A percentile compares a stretch with the other conserved stretches of the same genome.
Conservation (phyloP, 78 protist species). For the Blattamonas nauphoetae region DNA sequence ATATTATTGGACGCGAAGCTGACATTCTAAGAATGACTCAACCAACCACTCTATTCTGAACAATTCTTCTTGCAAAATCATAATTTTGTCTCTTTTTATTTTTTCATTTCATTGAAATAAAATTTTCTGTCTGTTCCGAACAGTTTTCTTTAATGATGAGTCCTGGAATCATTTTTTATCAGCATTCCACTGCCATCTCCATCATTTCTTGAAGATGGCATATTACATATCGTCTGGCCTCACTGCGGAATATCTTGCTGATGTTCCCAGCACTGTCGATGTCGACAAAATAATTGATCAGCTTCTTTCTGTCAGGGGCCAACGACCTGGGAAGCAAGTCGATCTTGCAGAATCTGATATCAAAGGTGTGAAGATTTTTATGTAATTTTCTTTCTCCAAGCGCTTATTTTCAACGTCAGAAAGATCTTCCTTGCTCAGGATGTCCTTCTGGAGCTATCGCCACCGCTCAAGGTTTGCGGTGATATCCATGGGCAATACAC, state of each 20-base stretch:
- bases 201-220: too few species aligned
- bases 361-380: neutral
- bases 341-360: neutral
- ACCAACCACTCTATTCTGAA: too few species aligned
- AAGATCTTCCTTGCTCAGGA: conserved; percentile 20
- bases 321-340: neutral
- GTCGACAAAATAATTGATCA: neutral
- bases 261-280: neutral
- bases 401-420: neutral
- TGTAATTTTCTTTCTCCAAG: neutral
- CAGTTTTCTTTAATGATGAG: too few species aligned
- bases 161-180: too few species aligned
- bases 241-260: neutral
- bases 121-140: too few species aligned
- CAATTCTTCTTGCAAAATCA: too few species aligned
- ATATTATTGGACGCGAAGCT: too few species aligned
- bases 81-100: too few species aligned
- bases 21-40: too few species aligned
- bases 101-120: too few species aligned
- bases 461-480: conserved; percentile 41
- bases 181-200: too few species aligned
- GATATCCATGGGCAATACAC: conserved; percentile 49
- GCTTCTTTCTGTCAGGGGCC: neutral
- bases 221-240: too few species aligned
- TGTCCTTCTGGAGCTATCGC: conserved; percentile 4